These are phyloP conservation scores for Talaromyces rugulosus DNA, from an alignment of 2,329 filamentous ascomycete genomes.

Conservation along the genomic window DNA sequence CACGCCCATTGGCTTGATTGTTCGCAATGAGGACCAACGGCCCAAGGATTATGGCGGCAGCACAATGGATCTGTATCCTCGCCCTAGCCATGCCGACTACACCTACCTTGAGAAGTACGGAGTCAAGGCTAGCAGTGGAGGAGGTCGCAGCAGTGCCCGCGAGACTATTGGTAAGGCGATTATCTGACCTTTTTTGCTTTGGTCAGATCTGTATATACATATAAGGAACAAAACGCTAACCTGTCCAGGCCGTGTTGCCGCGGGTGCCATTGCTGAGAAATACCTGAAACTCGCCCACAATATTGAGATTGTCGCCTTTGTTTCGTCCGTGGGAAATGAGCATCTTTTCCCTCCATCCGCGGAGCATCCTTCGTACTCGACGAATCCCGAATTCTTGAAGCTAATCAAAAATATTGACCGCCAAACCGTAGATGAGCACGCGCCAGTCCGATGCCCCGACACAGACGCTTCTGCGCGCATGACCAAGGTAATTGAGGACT, in stretches of 20 bases:
- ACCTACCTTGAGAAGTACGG: slow-evolving; percentile 98
- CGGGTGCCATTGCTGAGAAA: slow-evolving; percentile 89
- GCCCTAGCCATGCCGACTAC: slow-evolving; percentile 92
- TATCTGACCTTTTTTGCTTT: neutral
- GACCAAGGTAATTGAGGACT: slow-evolving; percentile 73
- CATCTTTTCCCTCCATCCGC: slow-evolving; percentile 71
- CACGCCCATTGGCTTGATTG: slow-evolving; percentile 81
- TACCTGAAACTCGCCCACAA: slow-evolving; percentile 77
- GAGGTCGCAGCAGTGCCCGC: slow-evolving; percentile 84
- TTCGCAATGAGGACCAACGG: slow-evolving; percentile 88
- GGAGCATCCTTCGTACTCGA: slow-evolving; percentile 63
- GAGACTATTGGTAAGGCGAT: slow-evolving; percentile 73
- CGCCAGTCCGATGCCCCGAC: slow-evolving; percentile 85
- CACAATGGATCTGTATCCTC: slow-evolving; percentile 88
- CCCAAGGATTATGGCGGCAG: slow-evolving; percentile 85
- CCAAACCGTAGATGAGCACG: slow-evolving; percentile 71
- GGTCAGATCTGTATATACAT: neutral
- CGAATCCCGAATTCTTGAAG: slow-evolving; percentile 73
- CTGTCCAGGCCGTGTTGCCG: slow-evolving; percentile 68
- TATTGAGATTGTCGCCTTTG: slow-evolving; percentile 88
- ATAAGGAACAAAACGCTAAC: neutral
- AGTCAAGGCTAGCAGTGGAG: slow-evolving; percentile 83
- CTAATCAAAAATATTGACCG: slow-evolving; percentile 70
- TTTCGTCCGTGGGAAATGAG: slow-evolving; percentile 75
- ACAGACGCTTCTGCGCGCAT: slow-evolving; percentile 62